phyloP scores from a whole-genome alignment of 2,329 filamentous ascomycete genomes.

The Zymoseptoria tritici region DNA sequence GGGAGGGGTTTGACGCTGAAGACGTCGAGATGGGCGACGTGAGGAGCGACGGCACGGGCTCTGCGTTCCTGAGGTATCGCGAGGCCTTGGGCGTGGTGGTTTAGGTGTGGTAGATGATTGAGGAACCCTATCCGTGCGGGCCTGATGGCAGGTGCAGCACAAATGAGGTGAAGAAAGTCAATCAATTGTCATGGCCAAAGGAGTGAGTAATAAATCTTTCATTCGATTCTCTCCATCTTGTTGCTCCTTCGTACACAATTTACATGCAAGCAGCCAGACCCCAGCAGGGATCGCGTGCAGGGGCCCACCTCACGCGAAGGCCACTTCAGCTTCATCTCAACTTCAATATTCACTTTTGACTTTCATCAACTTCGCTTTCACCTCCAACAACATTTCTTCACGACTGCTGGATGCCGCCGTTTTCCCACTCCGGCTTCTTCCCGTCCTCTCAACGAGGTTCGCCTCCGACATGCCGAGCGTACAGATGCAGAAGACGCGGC shows the following conservation, averaged over 20 bases:
- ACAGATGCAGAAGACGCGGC: slow-evolving; percentile 10
- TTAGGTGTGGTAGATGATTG: slow-evolving; percentile 40
- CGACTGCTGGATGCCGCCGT: not conserved
- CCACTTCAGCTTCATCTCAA: not conserved
- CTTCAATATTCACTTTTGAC: not conserved
- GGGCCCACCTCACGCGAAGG: not conserved
- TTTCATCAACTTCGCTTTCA: not conserved
- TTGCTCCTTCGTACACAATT: not conserved
- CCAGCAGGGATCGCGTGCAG: not conserved
- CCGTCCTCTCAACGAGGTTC: not conserved
- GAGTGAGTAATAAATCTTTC: not conserved
- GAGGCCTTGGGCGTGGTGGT: slow-evolving; percentile 74
- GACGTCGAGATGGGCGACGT: slow-evolving; percentile 27
- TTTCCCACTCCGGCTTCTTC: not conserved
- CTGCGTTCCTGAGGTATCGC: slow-evolving; percentile 42
- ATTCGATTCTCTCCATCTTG: not conserved
- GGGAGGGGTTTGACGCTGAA: slow-evolving; percentile 12
- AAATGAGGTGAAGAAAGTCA: not conserved
- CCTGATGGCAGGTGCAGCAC: not conserved
- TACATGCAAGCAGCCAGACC: not conserved
- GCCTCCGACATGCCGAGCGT: slow-evolving; percentile 17
- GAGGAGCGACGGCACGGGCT: slow-evolving; percentile 32
- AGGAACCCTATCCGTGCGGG: not conserved
- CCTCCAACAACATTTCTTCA: not conserved
- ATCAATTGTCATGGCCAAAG: not conserved